Evolutionary conservation across 2,329 filamentous ascomycete species (phyloP), one percentile per base, ranked within the genome.

Genomic region (Fusarium pseudoanthophilum): DNA sequence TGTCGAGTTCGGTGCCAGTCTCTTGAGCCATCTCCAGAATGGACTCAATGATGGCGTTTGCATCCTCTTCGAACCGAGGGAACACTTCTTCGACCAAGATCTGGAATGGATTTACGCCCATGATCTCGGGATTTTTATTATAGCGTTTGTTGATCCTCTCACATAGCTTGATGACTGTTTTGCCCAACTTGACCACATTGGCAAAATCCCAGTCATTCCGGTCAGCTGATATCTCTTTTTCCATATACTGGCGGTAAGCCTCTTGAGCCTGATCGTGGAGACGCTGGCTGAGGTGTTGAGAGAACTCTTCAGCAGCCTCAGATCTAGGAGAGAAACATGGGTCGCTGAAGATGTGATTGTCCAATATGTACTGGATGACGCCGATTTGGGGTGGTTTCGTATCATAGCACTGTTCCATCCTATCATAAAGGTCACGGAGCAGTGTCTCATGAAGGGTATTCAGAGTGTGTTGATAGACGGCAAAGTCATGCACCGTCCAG

Each of bases 131-230:
- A 66, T 92, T 96, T 77, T 93, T 95, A 77, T 91, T 91, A 82
- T 97, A 99, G 55, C 95, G 91, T 83, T 98, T 98, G 81, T 95
- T 92, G 58, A 98, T 97, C 79, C 92, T 93, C 77, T 97, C 92
- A 72, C 93, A 94, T 37, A 98, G 87, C 74, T 93, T 95, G 55
- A 94, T 92, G 10, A 98, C 94, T 2, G 91, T 90, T 79, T 96
- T 94, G 21, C 95, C 95, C 30, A 99, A 89, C 78, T 95, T 90
- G 67, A 98, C 94, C 64, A 98, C 92, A 81, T 98, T 94, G 71
- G 89, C 92, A 80, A 97, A 95, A 75, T 98, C 91, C 95, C 96
- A 98, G 56, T 93, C 88, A 73, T 95, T 91, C 75, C 94, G 92
- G 62, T 92, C 89, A 39, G 92, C 88, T 3, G 95, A 95, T 4